Evolutionary conservation across 2,329 filamentous ascomycete species (phyloP).

Genomic region (Fusarium penzigii): DNA sequence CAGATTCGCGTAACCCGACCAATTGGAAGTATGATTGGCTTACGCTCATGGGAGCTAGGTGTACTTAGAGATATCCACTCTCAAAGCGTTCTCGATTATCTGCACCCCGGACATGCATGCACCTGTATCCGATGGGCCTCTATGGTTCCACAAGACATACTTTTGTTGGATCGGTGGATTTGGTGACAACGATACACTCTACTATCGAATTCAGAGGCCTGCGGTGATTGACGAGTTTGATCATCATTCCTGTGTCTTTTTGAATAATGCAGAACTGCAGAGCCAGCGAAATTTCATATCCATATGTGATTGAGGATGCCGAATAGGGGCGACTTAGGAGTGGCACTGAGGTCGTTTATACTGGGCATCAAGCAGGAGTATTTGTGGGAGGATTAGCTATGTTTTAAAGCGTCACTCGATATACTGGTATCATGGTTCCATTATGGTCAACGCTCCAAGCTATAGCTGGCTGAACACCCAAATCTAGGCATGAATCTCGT

Average conservation of each 20-base stretch:
- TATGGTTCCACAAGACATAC: constrained; percentile 71
- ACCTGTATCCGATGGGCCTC: too few species aligned
- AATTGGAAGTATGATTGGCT: too few species aligned
- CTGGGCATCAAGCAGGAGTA: constrained; percentile 30
- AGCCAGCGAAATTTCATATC: constrained; percentile 78
- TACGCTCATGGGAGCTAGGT: too few species aligned
- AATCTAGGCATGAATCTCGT: constrained; percentile 30
- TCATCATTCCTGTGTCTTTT: constrained; percentile 76
- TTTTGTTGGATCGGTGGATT: constrained; percentile 78
- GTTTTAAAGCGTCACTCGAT: too few species aligned
- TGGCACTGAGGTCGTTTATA: constrained; percentile 46
- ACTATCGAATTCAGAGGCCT: constrained; percentile 76
- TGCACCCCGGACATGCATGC: too few species aligned
- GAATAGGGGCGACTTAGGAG: constrained; percentile 76
- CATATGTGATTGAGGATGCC: constrained; percentile 73
- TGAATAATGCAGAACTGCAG: constrained; percentile 70
- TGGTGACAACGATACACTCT: constrained; percentile 69
- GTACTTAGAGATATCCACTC: too few species aligned
- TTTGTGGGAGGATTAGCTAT: constrained; percentile 18
- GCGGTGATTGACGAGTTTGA: constrained; percentile 77
- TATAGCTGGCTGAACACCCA: too few species aligned
- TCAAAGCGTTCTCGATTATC: too few species aligned
- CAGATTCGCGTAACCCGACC: too few species aligned
- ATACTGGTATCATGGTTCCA: too few species aligned
- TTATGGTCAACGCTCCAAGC: too few species aligned